A percentile compares a stretch with the other conserved stretches of the same genome.
phyloP scores from a whole-genome alignment of 805 yeast genomes.

The Schwanniomyces occidentalis region DNA sequence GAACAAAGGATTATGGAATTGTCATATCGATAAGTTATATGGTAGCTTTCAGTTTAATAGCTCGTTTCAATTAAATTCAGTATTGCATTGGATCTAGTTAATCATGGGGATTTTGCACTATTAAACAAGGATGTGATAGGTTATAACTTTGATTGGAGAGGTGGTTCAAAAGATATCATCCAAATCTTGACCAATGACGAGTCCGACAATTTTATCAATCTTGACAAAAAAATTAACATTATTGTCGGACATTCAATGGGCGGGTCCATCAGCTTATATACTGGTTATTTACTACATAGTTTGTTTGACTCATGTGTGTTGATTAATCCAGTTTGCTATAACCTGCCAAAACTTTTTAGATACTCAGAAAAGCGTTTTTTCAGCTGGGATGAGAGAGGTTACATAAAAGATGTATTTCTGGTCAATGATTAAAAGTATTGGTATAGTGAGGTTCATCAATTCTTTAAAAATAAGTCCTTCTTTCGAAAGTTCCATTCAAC shows the following conservation, averaged over 20 bases:
- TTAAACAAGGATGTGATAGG: slow-evolving; percentile 11
- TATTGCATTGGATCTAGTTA: slow-evolving; percentile 14
- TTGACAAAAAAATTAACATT: slow-evolving; percentile 7
- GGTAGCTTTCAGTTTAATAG: neutral
- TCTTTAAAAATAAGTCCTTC: slow-evolving; percentile 14
- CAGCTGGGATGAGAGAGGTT: slow-evolving; percentile 11
- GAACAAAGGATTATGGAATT: slow-evolving; percentile 17
- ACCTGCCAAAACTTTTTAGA: neutral
- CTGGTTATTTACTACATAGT: slow-evolving; percentile 6
- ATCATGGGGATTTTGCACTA: slow-evolving; percentile 13
- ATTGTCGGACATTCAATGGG: slow-evolving; percentile 18
- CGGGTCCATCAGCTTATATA: slow-evolving; percentile 8
- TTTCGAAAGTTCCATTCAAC: slow-evolving; percentile 13
- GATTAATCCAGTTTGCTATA: slow-evolving; percentile 12
- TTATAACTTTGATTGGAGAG: slow-evolving; percentile 10
- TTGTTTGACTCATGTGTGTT: slow-evolving; percentile 10
- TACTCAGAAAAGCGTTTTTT: neutral
- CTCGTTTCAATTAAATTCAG: slow-evolving; percentile 20
- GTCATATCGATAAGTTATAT: slow-evolving; percentile 13
- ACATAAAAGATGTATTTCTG: slow-evolving; percentile 10
- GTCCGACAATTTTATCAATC: slow-evolving; percentile 1
- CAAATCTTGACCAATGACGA: slow-evolving; percentile 5
- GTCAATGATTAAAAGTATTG: slow-evolving; percentile 10
- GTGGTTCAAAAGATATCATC: slow-evolving; percentile 11
- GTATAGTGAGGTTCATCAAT: slow-evolving; percentile 11